A percentile compares a stretch with the other conserved stretches of the same genome.
These are phyloP conservation scores for Elaeis guineensis DNA, from an alignment of 176 grass and related monocot species.

Conservation along the genomic window DNA sequence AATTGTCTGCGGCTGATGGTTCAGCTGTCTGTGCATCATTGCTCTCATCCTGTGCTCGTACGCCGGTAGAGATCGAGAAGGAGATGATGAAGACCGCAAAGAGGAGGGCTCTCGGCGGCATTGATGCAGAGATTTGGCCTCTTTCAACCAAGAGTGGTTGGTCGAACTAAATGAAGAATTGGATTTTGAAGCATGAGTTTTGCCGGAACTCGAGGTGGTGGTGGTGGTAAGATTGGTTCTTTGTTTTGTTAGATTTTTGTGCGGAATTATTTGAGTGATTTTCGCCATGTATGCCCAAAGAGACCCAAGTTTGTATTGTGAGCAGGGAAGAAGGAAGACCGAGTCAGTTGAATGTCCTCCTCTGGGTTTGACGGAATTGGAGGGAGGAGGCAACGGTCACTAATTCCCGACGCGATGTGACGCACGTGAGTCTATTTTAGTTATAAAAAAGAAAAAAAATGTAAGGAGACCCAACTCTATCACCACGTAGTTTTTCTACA, in stretches of 20 bases:
- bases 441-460: no score
- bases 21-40: not conserved
- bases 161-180: not conserved
- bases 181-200: not conserved
- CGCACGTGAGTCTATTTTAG: no score
- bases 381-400: slow-evolving; percentile 3
- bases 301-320: no score
- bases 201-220: slow-evolving; percentile 19
- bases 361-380: slow-evolving; percentile 2
- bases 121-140: not conserved
- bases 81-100: slow-evolving; percentile 11
- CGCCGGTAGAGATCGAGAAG: slow-evolving; percentile 1
- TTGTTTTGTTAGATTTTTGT: not conserved
- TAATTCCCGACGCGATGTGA: not conserved
- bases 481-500: no score
- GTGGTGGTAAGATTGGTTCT: slow-evolving; percentile 45
- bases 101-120: slow-evolving; percentile 21
- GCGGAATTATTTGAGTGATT: not conserved
- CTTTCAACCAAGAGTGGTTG: slow-evolving; percentile 1
- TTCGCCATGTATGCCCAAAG: not conserved
- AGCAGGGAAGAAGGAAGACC: not conserved
- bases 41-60: slow-evolving; percentile 44
- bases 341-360: not conserved
- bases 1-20: slow-evolving; percentile 37
- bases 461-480: no score